phyloP scores from a whole-genome alignment of 2,329 filamentous ascomycete genomes.

The Arachnomyces sp. region DNA sequence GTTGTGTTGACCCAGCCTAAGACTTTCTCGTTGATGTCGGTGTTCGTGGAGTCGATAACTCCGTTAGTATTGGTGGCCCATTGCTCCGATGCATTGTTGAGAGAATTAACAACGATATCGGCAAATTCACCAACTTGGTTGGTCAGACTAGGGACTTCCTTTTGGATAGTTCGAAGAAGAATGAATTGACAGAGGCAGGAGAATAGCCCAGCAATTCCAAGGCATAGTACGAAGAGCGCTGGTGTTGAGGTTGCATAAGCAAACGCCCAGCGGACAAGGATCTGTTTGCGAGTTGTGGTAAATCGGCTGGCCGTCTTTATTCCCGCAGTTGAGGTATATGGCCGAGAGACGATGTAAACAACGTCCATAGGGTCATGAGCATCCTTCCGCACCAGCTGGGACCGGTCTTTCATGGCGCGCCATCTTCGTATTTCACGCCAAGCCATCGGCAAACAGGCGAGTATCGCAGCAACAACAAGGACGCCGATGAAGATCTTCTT shows the following conservation, averaged over 20 bases:
- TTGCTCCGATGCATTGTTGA: slow-evolving; percentile 63
- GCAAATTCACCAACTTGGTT: slow-evolving; percentile 71
- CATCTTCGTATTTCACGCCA: slow-evolving; percentile 73
- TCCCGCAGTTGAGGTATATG: slow-evolving; percentile 64
- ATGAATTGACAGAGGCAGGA: slow-evolving; percentile 76
- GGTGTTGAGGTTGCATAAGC: slow-evolving; percentile 81
- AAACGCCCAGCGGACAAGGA: slow-evolving; percentile 72
- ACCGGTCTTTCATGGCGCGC: slow-evolving; percentile 62
- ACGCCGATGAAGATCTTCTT: slow-evolving; percentile 70
- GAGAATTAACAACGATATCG: slow-evolving; percentile 63
- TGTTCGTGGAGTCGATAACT: slow-evolving; percentile 57
- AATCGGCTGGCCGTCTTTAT: slow-evolving; percentile 62
- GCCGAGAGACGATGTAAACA: slow-evolving; percentile 77
- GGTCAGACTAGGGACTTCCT: slow-evolving; percentile 68
- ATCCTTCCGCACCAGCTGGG: slow-evolving; percentile 57
- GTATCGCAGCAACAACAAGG: slow-evolving; percentile 61
- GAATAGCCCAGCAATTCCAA: slow-evolving; percentile 74
- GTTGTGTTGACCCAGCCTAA: slow-evolving; percentile 82
- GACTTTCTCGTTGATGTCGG: slow-evolving; percentile 73
- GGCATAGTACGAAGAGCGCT: slow-evolving; percentile 76
- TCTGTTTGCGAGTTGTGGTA: slow-evolving; percentile 54
- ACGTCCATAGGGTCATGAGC: slow-evolving; percentile 77
- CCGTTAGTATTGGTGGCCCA: slow-evolving; percentile 74
- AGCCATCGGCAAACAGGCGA: slow-evolving; percentile 70
- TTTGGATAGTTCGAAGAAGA: slow-evolving; percentile 64